These are phyloP conservation scores for Polyporus tsugae DNA, from an alignment of 1,284 basidiomycete genomes.

Conservation along the genomic window DNA sequence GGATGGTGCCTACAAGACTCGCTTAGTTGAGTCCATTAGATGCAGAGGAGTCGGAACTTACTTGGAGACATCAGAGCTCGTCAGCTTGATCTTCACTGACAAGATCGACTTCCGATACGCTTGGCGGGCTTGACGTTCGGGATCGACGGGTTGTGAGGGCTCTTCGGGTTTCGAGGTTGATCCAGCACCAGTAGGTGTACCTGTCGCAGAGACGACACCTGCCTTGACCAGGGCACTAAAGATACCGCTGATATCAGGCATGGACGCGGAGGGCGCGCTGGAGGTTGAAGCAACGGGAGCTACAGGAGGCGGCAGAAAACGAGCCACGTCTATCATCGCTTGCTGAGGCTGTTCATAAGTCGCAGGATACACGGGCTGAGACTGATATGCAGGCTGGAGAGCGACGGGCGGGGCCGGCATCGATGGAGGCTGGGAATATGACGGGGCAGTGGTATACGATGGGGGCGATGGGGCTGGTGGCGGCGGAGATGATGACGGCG, in stretches of 20 bases:
- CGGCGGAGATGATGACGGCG: constrained; percentile 46
- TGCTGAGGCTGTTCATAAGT: constrained; percentile 34
- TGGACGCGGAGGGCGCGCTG: constrained; percentile 36
- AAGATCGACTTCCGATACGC: constrained; percentile 80
- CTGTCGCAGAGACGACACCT: constrained; percentile 68
- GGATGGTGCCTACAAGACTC: constrained; percentile 62
- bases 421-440: constrained; percentile 36
- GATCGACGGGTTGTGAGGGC: constrained; percentile 44
- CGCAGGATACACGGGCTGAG: constrained; percentile 39
- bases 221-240: constrained; percentile 76
- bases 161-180: constrained; percentile 52
- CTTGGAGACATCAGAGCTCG: constrained; percentile 77
- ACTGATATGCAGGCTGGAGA: constrained; percentile 40
- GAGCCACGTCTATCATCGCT: constrained; percentile 41
- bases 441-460: constrained; percentile 32
- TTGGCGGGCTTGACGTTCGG: constrained; percentile 58
- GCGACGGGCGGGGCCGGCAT: constrained; percentile 15
- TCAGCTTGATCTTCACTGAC: constrained; percentile 72
- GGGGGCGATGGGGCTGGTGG: constrained; percentile 31
- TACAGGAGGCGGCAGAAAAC: constrained; percentile 31
- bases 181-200: constrained; percentile 59
- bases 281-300: constrained; percentile 38
- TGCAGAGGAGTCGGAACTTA: constrained; percentile 47
- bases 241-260: constrained; percentile 62
- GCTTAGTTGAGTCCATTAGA: constrained; percentile 21